Evolutionary conservation across 1,139 yeast species (phyloP).

Genomic region (Kluyveromyces sp.): DNA sequence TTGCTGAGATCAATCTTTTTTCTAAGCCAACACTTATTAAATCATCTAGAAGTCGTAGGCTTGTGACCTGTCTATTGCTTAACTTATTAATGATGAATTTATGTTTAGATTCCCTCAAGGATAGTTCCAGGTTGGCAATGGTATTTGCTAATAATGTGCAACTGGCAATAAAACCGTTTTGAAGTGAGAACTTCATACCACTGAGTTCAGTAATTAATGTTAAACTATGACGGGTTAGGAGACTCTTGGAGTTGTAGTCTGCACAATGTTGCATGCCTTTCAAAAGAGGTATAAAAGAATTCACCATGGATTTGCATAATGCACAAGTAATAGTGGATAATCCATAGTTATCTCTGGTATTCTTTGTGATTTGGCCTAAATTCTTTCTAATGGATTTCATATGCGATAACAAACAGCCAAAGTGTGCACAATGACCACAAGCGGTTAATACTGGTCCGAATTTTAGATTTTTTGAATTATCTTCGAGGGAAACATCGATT

Average conservation of each 20-base stretch:
- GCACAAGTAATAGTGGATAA: constrained; percentile 82
- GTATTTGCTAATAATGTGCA: not conserved
- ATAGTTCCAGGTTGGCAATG: constrained; percentile 1
- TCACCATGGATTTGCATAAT: constrained; percentile 79
- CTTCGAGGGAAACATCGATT: constrained; percentile 13
- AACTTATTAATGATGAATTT: constrained; percentile 2
- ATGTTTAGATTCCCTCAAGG: not conserved
- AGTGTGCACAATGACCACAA: constrained; percentile 95
- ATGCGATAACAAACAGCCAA: constrained; percentile 63
- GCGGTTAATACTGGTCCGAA: constrained; percentile 52
- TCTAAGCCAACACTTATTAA: not conserved
- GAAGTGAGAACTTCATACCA: not conserved
- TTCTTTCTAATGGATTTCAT: constrained; percentile 45
- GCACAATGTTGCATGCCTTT: constrained; percentile 2
- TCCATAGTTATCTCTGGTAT: constrained; percentile 67
- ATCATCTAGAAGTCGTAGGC: constrained; percentile 1
- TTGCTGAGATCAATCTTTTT: not conserved
- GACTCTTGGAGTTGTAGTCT: constrained; percentile 3
- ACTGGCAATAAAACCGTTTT: not conserved
- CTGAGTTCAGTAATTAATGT: not conserved
- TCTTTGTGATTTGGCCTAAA: constrained; percentile 70
- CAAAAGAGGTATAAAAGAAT: constrained; percentile 60
- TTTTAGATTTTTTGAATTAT: constrained; percentile 6
- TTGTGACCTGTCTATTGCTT: not conserved
- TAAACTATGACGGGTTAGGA: constrained; percentile 2